Evolutionary conservation across 345 rosid genomes (phyloP).

Genomic region (Camelina neglecta): DNA sequence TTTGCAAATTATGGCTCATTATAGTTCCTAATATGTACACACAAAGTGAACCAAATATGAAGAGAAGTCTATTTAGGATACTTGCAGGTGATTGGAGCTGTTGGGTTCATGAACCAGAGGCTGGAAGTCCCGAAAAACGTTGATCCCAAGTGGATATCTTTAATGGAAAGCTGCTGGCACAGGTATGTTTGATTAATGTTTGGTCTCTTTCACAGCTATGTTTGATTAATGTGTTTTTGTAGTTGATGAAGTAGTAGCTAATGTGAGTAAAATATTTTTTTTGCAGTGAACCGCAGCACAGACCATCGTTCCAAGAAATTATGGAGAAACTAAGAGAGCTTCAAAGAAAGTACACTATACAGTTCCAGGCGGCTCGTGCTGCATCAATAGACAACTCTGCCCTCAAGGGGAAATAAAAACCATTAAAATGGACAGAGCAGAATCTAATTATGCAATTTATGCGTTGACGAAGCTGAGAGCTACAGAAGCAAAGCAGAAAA

Average conservation of each 20-base stretch:
- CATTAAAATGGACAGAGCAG: not conserved
- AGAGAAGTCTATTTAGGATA: slow-evolving; percentile 43
- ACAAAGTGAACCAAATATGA: slow-evolving; percentile 31
- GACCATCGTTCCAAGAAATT: slow-evolving; percentile 90
- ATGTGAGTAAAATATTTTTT: slow-evolving; percentile 14
- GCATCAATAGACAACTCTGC: slow-evolving; percentile 51
- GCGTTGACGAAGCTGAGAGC: not conserved
- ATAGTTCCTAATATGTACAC: not conserved
- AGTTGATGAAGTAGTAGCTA: slow-evolving; percentile 20
- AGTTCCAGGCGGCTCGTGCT: slow-evolving; percentile 75
- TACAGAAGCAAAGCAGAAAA: slow-evolving; percentile 45
- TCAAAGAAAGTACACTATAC: slow-evolving; percentile 68
- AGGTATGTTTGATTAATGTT: slow-evolving; percentile 47
- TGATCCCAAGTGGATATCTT: slow-evolving; percentile 82
- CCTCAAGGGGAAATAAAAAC: slow-evolving; percentile 51
- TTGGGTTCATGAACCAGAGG: slow-evolving; percentile 91
- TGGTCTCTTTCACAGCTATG: not conserved
- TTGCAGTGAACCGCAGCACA: slow-evolving; percentile 72
- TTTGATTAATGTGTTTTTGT: not conserved
- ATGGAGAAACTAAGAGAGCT: slow-evolving; percentile 80
- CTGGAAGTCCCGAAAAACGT: slow-evolving; percentile 78
- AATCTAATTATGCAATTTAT: not conserved
- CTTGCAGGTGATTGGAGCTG: slow-evolving; percentile 95
- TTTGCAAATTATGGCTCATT: not conserved
- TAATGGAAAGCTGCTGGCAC: slow-evolving; percentile 93